phyloP scores from a whole-genome alignment of 441 rosid species.

The Eutrema salsugineum region DNA sequence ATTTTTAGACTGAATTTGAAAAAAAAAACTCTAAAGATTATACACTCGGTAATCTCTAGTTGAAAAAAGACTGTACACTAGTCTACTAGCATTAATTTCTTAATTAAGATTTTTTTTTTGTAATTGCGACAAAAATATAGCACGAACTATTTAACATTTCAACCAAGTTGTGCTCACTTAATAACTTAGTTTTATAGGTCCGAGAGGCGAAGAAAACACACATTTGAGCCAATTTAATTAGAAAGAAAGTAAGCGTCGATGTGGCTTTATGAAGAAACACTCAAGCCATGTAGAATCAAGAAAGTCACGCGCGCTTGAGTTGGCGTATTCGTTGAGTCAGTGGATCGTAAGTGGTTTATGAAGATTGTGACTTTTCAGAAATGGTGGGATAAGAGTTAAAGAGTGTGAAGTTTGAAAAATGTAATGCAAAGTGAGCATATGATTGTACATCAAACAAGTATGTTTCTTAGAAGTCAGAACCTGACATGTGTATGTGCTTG shows the following conservation, averaged over 20 bases:
- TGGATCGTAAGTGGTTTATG: not conserved
- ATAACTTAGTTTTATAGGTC: not conserved
- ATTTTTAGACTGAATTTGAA: too few species aligned
- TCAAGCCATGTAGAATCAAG: not conserved
- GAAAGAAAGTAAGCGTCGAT: not conserved
- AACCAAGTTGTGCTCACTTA: not conserved
- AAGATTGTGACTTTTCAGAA: conserved; percentile 2
- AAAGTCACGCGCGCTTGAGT: conserved; percentile 10
- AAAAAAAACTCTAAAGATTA: too few species aligned
- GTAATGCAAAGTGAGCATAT: conserved; percentile 12
- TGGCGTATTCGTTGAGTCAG: conserved; percentile 12
- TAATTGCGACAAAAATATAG: too few species aligned
- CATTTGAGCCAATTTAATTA: not conserved
- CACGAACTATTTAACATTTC: not conserved
- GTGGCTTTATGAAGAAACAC: not conserved
- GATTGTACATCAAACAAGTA: conserved; percentile 7
- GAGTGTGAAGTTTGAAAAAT: not conserved
- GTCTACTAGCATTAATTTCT: not conserved
- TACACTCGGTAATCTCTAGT: too few species aligned
- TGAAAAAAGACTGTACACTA: too few species aligned
- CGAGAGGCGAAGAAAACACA: not conserved
- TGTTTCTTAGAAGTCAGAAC: conserved; percentile 4
- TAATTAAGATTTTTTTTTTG: too few species aligned
- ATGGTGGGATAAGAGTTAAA: conserved; percentile 13
- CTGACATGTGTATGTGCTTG: conserved; percentile 9